Base-by-base conservation (phyloP, 2,329 filamentous ascomycete genomes). In the Penicillium frequentans region DNA sequence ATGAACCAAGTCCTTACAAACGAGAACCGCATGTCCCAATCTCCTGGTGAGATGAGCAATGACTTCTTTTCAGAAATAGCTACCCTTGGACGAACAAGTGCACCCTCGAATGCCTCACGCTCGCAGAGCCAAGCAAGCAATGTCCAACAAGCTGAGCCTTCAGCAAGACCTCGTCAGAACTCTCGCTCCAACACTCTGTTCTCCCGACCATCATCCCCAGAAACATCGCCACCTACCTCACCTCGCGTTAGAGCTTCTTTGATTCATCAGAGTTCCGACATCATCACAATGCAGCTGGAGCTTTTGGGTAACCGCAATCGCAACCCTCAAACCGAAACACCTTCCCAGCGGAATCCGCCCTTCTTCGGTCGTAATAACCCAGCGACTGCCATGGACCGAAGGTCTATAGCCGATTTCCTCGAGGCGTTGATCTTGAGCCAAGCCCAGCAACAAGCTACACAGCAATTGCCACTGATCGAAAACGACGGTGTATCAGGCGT, bases 241-340 rank as follows among this genome's bases (percentile, higher is more conserved):
- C 76, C 76, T 47, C 74, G 70, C 6, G 73, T 78, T 21, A 67
- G 76, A 48, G 75, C 76, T 27, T 77, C 75, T 1, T 63, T 78
- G 24, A 73, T 77, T 19, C 75, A 77, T 56, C 74, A 76, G 46
- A 75, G 75, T 52, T 73, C 76, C 1, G 75, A 77, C 56, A 68
- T 76, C 2, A 76, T 77, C 47, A 78, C 76, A 4, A 77, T 78
- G 75, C 75, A 78, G 49, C 59, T 78, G 39, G 75, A 77, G 50
- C 61, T 78, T 9, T 55, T 77, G 46, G 70, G 70, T 9, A 72
- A 70, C 52, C 73, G 69, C 33, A 67, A 63, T 50, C 55, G 66
- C 33, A 66, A 64, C 33, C 29, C 62, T 3, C 63, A 67, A 26
- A 56, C 60, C 23, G 62, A 66, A 11, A 50, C 47, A 19, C 49